phyloP scores from a whole-genome alignment of 176 grass and related monocot species.

The Alopecurus myosuroides region DNA sequence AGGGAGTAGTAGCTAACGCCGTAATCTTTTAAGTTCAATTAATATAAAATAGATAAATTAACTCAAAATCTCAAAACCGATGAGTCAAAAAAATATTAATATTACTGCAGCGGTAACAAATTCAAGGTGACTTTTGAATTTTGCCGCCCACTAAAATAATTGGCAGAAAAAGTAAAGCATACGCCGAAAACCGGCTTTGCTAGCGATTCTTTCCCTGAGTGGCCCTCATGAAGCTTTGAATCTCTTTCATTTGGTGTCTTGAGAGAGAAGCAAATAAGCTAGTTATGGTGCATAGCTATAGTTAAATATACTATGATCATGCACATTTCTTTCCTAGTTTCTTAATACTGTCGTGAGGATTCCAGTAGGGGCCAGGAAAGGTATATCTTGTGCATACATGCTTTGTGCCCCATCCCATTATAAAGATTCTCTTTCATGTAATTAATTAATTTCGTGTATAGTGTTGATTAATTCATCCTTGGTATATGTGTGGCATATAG shows the following conservation, averaged over 20 bases:
- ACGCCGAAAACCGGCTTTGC: neutral
- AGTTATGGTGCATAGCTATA: neutral
- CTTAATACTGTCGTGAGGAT: neutral
- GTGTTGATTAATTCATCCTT: slow-evolving; percentile 1
- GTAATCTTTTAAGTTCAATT: neutral
- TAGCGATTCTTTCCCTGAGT: neutral
- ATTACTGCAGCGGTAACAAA: no score
- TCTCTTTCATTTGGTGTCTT: neutral
- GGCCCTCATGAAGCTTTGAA: slow-evolving; percentile 5
- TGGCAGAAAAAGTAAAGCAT: neutral
- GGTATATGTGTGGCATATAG: slow-evolving; percentile 15
- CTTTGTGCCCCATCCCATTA: slow-evolving; percentile 11
- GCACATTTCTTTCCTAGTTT: neutral
- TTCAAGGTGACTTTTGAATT: neutral
- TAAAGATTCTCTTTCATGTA: neutral
- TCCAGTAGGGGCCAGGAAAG: slow-evolving; percentile 28
- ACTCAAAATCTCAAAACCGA: neutral
- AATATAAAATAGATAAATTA: neutral
- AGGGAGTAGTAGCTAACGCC: neutral
- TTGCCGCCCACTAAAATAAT: neutral
- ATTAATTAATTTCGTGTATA: neutral
- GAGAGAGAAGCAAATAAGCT: neutral
- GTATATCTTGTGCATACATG: slow-evolving; percentile 31
- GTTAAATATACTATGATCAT: neutral
- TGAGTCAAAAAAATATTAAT: neutral